Evolutionary conservation across 805 yeast genomes (phyloP), one percentile per base, ranked within the genome.

Genomic region (Ogataea henricii): DNA sequence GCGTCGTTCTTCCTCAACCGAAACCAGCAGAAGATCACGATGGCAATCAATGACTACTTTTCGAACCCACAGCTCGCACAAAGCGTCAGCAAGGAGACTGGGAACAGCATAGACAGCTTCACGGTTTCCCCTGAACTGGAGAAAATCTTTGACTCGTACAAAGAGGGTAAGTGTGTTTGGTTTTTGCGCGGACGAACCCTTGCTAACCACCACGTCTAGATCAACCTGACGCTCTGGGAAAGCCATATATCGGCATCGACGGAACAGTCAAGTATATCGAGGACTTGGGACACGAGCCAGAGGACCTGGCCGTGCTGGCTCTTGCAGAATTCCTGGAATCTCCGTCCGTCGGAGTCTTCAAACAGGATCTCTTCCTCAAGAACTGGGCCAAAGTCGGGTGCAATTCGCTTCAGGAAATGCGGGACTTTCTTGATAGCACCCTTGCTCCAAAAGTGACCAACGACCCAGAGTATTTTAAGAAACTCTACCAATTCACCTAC

Each of bases 401-500:
- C 17, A 47, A 53, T 46, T 65, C 72, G 16, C 48, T 78, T 1
- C 62, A 55, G 0, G 73, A 69, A 2, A 87, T 89, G 91, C 68
- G 63, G 26, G 47, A 55, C 3, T 64, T 66, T 14, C 49, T 77
- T 14, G 55, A 62, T 5, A 56, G 54, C 9, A 14, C 33, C 13
- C 54, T 82, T 32, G 63, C 67, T 4, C 38, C 51, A 1, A 62
- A 66, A 22, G 55, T 81, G 39, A 49, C 53, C 1, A 47, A 53
- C 1, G 77, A 79, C 47, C 49, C 54, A 1, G 66, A 56, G 1
- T 78, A 76, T 47, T 79, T 85, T 57, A 75, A 77, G 44, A 63
- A 69, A 23, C 76, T 91, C 3, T 91, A 94, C 68, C 74, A 74
- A 27, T 91, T 80, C 66, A 75, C 95, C 0, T 92, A 86, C 68